phyloP scores from a whole-genome alignment of 257 asterid genomes.

The Nicotiana undulata region DNA sequence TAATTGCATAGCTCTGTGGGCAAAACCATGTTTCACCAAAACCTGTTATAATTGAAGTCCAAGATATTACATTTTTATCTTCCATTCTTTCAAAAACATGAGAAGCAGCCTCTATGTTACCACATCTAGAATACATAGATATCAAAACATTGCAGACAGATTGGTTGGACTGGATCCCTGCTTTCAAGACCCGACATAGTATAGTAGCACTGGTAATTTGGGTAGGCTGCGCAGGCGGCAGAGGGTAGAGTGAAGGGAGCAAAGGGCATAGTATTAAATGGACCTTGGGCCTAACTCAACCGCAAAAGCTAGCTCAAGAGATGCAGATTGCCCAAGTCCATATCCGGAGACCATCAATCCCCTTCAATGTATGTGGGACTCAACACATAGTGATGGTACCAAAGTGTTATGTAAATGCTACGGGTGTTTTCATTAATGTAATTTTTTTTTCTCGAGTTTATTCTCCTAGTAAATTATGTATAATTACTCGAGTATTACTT shows the following conservation, averaged over 20 bases:
- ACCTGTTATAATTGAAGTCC: conserved; percentile 91
- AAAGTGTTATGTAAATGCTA: neutral
- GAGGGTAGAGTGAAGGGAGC: no score
- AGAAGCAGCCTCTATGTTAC: conserved; percentile 70
- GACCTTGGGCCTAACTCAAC: no score
- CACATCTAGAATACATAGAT: conserved; percentile 91
- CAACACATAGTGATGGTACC: no score
- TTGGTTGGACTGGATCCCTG: conserved; percentile 45
- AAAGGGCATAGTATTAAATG: no score
- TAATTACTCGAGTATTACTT: no score
- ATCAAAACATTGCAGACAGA: conserved; percentile 66
- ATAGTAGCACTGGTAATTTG: no score
- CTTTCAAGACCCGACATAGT: conserved; percentile 63
- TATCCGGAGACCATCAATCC: no score
- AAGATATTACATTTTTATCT: conserved; percentile 53
- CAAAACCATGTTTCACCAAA: conserved; percentile 86
- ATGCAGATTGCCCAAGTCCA: no score
- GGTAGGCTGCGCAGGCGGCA: no score
- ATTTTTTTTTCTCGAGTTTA: neutral
- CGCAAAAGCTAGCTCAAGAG: no score
- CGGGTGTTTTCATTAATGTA: neutral
- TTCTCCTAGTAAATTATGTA: no score
- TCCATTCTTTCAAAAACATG: conserved; percentile 47
- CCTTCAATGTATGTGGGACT: no score
- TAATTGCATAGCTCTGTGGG: conserved; percentile 46